Evolutionary conservation across 1,284 basidiomycete species (phyloP), one percentile per base, ranked within the genome.

Genomic region (Leccinum ponderosum): DNA sequence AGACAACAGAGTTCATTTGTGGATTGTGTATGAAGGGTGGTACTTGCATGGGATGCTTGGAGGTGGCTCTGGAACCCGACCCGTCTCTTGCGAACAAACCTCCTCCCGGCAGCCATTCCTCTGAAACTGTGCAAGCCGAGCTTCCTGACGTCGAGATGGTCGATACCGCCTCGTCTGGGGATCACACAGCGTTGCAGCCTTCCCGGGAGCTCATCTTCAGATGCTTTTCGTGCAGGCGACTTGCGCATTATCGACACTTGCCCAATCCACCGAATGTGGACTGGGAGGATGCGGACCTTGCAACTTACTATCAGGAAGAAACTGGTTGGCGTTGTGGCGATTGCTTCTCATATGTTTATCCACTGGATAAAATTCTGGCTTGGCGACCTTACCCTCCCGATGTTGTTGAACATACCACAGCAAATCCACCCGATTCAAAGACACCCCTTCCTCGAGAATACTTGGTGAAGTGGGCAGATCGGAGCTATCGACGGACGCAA

Each of bases 291-390:
- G 65, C 62, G n/a, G 79, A 84, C 4, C 77, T 88, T 29, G 90
- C 88, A 14, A 67, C 70, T 12, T 78, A 87, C 65, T 94, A 93
- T 69, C 91, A 94, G 67, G 62, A 75, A 1, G 73, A 73, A 8
- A 81, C 81, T 11, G 78, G 78, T n/a, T 96, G 93, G 91, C 77
- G 83, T 29, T 97, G 95, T 69, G 81, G 82, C 9, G 88, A 94
- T 67, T 97, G 95, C 71, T 76, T 79, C n/a, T 90, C 87, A 7
- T 95, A 84, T 73, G 78, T 79, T 11, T 88, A 88, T 70, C 72
- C 77, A 1, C 77, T 95, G n/a, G 94, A 97, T 73, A 89, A 90
- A 73, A 92, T 98, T 64, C 80, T 97, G 48, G 95, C 94, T 0
- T 98, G 95, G 95, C 83, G 94, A 39, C 89, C 93, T 7, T 87